These are phyloP conservation scores for Macrophomina tecta DNA, from an alignment of 2,329 filamentous ascomycete genomes.

Conservation along the genomic window DNA sequence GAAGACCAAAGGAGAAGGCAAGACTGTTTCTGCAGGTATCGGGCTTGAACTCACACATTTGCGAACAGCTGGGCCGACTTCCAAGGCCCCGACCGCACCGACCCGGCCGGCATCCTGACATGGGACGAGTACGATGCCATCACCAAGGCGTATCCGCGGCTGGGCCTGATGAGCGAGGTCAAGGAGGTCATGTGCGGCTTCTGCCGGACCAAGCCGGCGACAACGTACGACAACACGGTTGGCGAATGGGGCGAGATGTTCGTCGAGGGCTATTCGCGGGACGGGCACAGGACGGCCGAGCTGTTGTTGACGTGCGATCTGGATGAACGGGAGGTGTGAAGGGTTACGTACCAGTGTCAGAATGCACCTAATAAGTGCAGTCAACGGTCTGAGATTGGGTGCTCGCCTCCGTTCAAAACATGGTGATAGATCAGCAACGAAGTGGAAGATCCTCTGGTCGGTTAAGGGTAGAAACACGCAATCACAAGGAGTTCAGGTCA, in stretches of 20 bases:
- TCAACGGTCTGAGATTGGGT: too few species aligned
- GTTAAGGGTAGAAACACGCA: too few species aligned
- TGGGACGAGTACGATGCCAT: slow-evolving; percentile 45
- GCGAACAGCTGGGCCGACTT: slow-evolving; percentile 43
- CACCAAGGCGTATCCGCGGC: slow-evolving; percentile 43
- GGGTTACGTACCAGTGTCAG: background rate
- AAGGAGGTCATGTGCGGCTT: slow-evolving; percentile 49
- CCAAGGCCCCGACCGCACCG: slow-evolving; percentile 39
- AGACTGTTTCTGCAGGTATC: background rate
- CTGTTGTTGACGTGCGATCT: slow-evolving; percentile 35
- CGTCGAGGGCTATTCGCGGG: slow-evolving; percentile 38
- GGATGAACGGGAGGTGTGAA: slow-evolving; percentile 14
- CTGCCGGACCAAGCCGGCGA: slow-evolving; percentile 48
- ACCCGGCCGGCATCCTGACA: slow-evolving; percentile 38
- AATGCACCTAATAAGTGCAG: too few species aligned
- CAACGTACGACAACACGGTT: slow-evolving; percentile 47
- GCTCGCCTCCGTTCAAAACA: too few species aligned
- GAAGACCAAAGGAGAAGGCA: background rate
- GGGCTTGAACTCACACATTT: background rate
- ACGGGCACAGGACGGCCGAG: slow-evolving; percentile 35
- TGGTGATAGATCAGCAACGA: too few species aligned
- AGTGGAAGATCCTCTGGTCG: too few species aligned
- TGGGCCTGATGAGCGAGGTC: slow-evolving; percentile 41
- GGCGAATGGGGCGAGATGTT: slow-evolving; percentile 45
- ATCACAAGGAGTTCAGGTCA: too few species aligned